These are phyloP conservation scores for Berkeleyomyces rouxiae DNA, from an alignment of 2,329 filamentous ascomycete genomes.

Conservation along the genomic window DNA sequence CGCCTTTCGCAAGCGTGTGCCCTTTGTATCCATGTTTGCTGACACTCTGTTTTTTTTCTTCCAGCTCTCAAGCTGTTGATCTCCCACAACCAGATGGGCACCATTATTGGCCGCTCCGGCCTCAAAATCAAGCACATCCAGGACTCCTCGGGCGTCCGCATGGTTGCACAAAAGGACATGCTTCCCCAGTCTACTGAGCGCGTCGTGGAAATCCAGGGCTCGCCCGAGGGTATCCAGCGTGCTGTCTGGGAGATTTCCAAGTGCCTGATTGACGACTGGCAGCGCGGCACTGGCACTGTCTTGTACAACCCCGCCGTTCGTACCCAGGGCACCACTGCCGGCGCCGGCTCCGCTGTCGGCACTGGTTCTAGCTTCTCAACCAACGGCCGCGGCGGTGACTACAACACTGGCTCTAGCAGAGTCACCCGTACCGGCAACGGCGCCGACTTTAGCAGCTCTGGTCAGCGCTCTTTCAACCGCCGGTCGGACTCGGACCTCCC, in stretches of 20 bases:
- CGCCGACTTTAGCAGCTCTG: slow-evolving; percentile 84
- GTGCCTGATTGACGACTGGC: slow-evolving; percentile 93
- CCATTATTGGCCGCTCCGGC: slow-evolving; percentile 90
- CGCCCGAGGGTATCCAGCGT: slow-evolving; percentile 85
- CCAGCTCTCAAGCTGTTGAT: slow-evolving; percentile 92
- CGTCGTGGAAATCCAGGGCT: slow-evolving; percentile 92
- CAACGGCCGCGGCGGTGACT: slow-evolving; percentile 31
- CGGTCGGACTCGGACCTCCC: slow-evolving; percentile 72
- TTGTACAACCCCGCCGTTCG: slow-evolving; percentile 94
- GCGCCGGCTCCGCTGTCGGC: slow-evolving; percentile 27
- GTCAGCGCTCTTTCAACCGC: slow-evolving; percentile 51
- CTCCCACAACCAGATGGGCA: slow-evolving; percentile 99
- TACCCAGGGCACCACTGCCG: slow-evolving; percentile 50
- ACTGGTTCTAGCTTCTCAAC: slow-evolving; percentile 22
- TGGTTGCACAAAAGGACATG: slow-evolving; percentile 99
- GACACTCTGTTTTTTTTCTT: neutral
- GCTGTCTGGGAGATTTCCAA: slow-evolving; percentile 98
- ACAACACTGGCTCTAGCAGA: slow-evolving; percentile 46
- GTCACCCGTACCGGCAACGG: slow-evolving; percentile 94
- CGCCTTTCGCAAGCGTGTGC: neutral
- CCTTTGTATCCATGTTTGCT: neutral
- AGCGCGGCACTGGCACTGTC: slow-evolving; percentile 89
- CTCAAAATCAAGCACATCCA: slow-evolving; percentile 99
- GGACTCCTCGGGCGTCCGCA: slow-evolving; percentile 87
- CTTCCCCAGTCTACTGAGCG: slow-evolving; percentile 95